A percentile compares a stretch with the other conserved stretches of the same genome.
phyloP scores from a whole-genome alignment of 306 rosid species.

The Vicia faba region DNA sequence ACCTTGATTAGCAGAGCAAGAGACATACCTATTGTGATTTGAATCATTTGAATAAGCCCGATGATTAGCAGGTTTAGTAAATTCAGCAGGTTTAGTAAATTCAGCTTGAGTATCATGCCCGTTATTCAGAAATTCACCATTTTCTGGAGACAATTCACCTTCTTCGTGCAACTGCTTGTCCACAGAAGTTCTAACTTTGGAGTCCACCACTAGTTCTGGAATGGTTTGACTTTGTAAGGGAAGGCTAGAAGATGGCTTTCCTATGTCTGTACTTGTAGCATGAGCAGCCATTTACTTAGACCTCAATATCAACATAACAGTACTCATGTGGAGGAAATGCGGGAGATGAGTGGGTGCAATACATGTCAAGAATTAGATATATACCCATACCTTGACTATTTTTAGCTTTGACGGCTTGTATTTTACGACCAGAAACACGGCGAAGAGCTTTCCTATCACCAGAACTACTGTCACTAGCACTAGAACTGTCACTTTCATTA shows the following conservation, averaged over 20 bases:
- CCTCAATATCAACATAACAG: conserved; percentile 25
- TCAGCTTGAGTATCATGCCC: conserved; percentile 60
- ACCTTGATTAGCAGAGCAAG: conserved; percentile 16
- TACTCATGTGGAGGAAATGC: neutral
- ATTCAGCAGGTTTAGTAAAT: conserved; percentile 48
- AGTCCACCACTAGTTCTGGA: conserved; percentile 45
- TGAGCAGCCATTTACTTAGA: conserved; percentile 39
- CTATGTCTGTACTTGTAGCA: conserved; percentile 58
- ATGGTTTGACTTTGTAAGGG: conserved; percentile 33
- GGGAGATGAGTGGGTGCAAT: neutral
- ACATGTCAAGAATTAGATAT: conserved; percentile 4
- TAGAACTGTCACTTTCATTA: conserved; percentile 58
- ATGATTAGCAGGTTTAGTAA: conserved; percentile 47
- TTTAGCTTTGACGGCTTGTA: conserved; percentile 45
- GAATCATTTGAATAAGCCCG: conserved; percentile 59
- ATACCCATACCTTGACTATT: conserved; percentile 48
- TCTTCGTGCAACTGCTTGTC: conserved; percentile 74
- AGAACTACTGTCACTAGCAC: conserved; percentile 61
- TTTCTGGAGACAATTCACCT: conserved; percentile 79
- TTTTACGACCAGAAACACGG: conserved; percentile 46
- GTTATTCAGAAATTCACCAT: conserved; percentile 48
- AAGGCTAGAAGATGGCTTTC: conserved; percentile 47
- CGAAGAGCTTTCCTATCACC: conserved; percentile 51
- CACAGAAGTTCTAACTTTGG: conserved; percentile 39
- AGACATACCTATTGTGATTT: conserved; percentile 66